Conservation (phyloP, 2,329 filamentous ascomycete species). For the Meredithiella fracta region DNA sequence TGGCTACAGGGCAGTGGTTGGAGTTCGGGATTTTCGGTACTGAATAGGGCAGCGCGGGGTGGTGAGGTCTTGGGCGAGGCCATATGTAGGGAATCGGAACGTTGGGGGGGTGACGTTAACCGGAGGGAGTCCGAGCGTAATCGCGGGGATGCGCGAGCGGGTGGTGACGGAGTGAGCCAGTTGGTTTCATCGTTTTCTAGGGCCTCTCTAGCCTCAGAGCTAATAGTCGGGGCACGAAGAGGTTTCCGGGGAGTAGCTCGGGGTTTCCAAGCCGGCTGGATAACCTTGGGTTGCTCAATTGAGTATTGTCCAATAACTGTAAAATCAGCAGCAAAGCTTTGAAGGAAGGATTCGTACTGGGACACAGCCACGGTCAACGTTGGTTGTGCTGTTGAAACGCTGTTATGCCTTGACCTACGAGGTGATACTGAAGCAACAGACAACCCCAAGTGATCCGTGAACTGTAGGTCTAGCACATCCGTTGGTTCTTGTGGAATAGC, state of each 20-base stretch:
- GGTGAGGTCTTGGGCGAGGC: conserved; percentile 2
- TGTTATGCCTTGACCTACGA: neutral
- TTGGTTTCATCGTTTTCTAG: neutral
- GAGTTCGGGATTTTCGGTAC: neutral
- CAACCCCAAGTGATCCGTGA: conserved; percentile 32
- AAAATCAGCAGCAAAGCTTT: conserved; percentile 6
- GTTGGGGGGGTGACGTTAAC: neutral
- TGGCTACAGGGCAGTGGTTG: neutral
- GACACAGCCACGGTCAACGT: neutral
- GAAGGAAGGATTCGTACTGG: conserved; percentile 7
- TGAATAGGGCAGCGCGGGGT: conserved; percentile 2
- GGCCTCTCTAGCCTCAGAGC: neutral
- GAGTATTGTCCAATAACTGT: neutral
- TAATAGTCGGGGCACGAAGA: neutral
- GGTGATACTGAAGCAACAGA: neutral
- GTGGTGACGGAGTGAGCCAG: conserved; percentile 8
- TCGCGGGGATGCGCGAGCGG: neutral
- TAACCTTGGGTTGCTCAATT: conserved; percentile 1
- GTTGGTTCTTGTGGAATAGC: conserved; percentile 20
- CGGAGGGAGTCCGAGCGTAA: neutral
- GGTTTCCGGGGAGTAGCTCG: neutral
- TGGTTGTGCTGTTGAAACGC: neutral
- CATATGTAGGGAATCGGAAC: no score
- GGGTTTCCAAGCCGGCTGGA: neutral
- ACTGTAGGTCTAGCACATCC: conserved; percentile 32